Percentiles rank a stretch among this genome's conserved stretches.
phyloP scores from a whole-genome alignment of 1,284 basidiomycete genomes.

The Cutaneotrichosporon mucoides region DNA sequence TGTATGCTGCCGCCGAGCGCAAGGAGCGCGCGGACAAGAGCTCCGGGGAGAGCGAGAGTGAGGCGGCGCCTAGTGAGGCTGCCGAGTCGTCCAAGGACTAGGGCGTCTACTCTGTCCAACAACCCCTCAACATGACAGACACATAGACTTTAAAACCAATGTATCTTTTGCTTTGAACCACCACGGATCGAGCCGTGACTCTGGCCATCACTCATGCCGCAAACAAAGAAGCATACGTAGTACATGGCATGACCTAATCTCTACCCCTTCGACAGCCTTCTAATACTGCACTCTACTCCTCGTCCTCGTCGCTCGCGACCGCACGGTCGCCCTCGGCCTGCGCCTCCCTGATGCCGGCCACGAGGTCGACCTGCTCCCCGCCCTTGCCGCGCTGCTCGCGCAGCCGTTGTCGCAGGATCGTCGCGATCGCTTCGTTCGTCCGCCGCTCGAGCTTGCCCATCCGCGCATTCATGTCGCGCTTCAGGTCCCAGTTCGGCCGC shows the following conservation, averaged over 20 bases:
- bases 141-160: no score
- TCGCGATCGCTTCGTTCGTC: conserved; percentile 87
- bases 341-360: conserved; percentile 46
- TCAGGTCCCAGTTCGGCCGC: conserved; percentile 94
- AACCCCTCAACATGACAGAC: no score
- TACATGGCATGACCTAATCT: not conserved
- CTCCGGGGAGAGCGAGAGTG: not conserved
- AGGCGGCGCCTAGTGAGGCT: no score
- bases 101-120: no score
- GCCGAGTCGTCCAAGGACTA: no score
- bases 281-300: not conserved
- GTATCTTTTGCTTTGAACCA: no score
- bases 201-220: no score
- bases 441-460: conserved; percentile 79
- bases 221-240: no score
- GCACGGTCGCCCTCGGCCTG: conserved; percentile 38
- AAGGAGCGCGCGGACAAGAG: conserved; percentile 28
- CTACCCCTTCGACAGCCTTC: no score
- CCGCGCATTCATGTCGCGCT: conserved; percentile 87
- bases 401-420: conserved; percentile 61
- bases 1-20: conserved; percentile 43
- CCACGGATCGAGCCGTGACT: no score
- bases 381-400: conserved; percentile 37
- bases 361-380: conserved; percentile 39
- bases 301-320: conserved; percentile 4